Conservation (phyloP, 768 basidiomycete species). For the Tulasnella sp. region DNA sequence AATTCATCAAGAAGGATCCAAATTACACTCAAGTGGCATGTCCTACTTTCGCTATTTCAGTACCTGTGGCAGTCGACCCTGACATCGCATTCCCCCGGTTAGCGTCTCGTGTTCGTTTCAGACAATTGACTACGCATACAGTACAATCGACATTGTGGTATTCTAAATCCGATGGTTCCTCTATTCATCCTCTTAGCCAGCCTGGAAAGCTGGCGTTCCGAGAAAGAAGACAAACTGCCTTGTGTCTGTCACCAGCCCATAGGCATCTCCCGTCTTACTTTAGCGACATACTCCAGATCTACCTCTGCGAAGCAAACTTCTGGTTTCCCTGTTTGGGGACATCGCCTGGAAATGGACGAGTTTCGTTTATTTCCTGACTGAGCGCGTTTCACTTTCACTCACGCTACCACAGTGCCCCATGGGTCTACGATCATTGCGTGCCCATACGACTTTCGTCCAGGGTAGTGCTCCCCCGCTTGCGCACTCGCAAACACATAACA, state of each 20-base stretch:
- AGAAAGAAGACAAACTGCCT: not conserved
- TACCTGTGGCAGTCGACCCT: not conserved
- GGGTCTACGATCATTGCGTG: constrained; percentile 25
- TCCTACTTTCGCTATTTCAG: not conserved
- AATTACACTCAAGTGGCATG: not conserved
- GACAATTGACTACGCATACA: not conserved
- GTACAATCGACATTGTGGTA: not conserved
- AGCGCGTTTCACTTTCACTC: not conserved
- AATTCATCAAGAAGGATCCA: not conserved
- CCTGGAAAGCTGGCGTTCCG: too few species aligned
- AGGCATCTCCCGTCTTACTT: constrained; percentile 24
- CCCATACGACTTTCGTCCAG: constrained; percentile 22
- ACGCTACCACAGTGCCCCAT: constrained; percentile 25
- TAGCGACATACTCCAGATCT: constrained; percentile 20
- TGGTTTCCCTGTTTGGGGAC: constrained; percentile 11
- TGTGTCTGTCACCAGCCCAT: constrained; percentile 18
- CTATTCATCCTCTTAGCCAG: not conserved
- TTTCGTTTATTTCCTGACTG: not conserved
- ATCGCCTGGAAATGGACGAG: constrained; percentile 18
- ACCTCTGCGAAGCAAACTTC: constrained; percentile 22
- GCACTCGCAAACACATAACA: constrained; percentile 25
- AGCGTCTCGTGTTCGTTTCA: not conserved
- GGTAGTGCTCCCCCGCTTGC: constrained; percentile 24
- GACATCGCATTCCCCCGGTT: not conserved
- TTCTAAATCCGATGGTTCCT: not conserved